Conservation (phyloP, 306 rosid species). For the Rosa rugosa region DNA sequence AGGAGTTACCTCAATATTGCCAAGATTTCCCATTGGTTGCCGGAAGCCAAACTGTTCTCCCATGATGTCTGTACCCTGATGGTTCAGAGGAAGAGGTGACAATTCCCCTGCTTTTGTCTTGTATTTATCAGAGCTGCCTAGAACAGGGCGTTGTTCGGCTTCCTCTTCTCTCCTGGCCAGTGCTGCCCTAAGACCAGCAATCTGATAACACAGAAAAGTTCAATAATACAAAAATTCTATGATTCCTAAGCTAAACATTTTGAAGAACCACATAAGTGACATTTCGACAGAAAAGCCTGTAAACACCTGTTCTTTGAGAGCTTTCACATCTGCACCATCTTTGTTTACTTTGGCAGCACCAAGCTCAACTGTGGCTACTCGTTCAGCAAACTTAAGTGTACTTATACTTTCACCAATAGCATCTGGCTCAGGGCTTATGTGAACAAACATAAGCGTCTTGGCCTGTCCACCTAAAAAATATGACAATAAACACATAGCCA, state of each 20-base stretch:
- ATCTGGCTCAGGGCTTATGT: conserved; percentile 86
- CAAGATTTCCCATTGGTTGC: conserved; percentile 59
- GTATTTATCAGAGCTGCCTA: conserved; percentile 63
- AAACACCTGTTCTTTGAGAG: conserved; percentile 88
- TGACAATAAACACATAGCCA: conserved; percentile 18
- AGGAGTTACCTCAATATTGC: conserved; percentile 53
- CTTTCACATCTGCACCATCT: conserved; percentile 78
- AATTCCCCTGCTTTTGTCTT: conserved; percentile 49
- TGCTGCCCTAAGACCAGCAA: conserved; percentile 72
- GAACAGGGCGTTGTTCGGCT: conserved; percentile 41
- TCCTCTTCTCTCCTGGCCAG: conserved; percentile 72
- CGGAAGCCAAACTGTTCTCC: conserved; percentile 38
- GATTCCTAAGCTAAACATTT: background rate
- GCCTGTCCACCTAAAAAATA: conserved; percentile 82
- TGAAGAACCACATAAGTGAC: conserved; percentile 3
- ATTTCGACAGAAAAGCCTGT: conserved; percentile 9
- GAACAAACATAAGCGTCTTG: conserved; percentile 94
- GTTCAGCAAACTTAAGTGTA: conserved; percentile 92
- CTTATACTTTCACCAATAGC: conserved; percentile 82
- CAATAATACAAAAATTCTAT: background rate
- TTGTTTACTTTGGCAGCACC: conserved; percentile 94
- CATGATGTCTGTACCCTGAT: conserved; percentile 38
- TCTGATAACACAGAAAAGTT: conserved; percentile 42
- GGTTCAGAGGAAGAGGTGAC: conserved; percentile 53
- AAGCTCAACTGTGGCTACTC: conserved; percentile 94